Conservation (phyloP, 305 asterid genomes). For the Fraxinus sp. region DNA sequence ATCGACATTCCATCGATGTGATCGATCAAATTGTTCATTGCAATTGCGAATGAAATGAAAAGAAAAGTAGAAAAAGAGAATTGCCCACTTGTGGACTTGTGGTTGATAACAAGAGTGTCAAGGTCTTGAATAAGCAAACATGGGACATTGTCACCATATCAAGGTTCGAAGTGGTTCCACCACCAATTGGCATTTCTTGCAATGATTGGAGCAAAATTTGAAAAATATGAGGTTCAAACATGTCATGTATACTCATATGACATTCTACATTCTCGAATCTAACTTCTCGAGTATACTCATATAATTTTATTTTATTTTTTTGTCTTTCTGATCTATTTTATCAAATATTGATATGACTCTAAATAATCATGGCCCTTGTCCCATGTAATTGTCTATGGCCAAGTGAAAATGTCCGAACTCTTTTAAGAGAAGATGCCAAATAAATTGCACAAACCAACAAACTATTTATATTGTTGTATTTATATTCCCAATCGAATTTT, state of each 20-base stretch:
- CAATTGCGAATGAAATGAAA: not conserved
- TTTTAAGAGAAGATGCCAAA: not conserved
- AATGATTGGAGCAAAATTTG: not conserved
- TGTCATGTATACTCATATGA: not conserved
- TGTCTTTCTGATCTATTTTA: not conserved
- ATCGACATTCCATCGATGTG: not conserved
- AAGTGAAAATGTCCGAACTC: not conserved
- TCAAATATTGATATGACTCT: not conserved
- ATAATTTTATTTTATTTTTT: too few species aligned
- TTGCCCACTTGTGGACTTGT: not conserved
- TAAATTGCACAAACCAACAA: constrained; percentile 8
- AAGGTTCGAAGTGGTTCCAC: not conserved
- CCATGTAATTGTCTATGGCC: not conserved
- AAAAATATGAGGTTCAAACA: not conserved
- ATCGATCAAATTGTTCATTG: not conserved
- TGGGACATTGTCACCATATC: not conserved
- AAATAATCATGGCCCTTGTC: not conserved
- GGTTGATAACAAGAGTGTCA: not conserved
- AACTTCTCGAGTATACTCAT: too few species aligned
- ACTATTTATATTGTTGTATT: constrained; percentile 4
- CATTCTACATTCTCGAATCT: not conserved
- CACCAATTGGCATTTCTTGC: not conserved
- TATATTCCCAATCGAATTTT: not conserved
- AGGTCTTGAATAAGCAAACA: not conserved
- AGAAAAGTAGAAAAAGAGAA: not conserved